Percentiles rank a stretch among this genome's conserved stretches.
These are phyloP conservation scores for Posidonia oceanica DNA, from an alignment of 116 monocot genomes.

Conservation along the genomic window DNA sequence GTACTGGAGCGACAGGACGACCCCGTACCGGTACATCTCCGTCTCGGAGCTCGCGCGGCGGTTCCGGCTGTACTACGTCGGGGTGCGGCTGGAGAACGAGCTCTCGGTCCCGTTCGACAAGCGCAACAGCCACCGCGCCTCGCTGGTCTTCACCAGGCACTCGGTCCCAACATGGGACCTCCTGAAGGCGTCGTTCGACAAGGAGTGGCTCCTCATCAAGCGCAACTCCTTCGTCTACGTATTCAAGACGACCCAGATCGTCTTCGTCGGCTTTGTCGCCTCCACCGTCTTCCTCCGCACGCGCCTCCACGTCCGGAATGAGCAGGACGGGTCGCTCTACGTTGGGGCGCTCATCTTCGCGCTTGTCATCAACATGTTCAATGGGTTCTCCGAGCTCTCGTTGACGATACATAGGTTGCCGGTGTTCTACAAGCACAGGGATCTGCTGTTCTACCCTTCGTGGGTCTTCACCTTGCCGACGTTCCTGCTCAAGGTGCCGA, in stretches of 20 bases:
- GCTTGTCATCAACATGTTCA: constrained; percentile 57
- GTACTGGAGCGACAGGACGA: constrained; percentile 40
- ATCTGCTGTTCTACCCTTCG: constrained; percentile 49
- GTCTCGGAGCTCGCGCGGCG: constrained; percentile 33
- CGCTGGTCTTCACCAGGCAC: constrained; percentile 36
- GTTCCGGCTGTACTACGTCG: constrained; percentile 49
- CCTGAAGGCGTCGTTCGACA: constrained; percentile 39
- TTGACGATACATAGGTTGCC: constrained; percentile 49
- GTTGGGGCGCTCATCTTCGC: constrained; percentile 52
- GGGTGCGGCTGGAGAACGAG: constrained; percentile 23
- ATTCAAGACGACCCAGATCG: constrained; percentile 60
- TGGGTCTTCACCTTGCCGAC: constrained; percentile 67
- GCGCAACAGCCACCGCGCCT: constrained; percentile 35
- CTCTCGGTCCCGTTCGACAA: constrained; percentile 51
- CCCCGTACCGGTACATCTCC: constrained; percentile 38
- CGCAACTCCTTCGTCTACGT: constrained; percentile 59
- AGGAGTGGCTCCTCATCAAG: constrained; percentile 67
- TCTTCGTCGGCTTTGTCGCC: constrained; percentile 35
- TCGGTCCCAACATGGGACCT: constrained; percentile 38
- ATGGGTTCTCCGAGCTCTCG: constrained; percentile 58
- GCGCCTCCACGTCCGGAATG: constrained; percentile 18
- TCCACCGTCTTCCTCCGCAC: constrained; percentile 66
- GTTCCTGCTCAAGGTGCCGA: constrained; percentile 50
- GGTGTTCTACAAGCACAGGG: constrained; percentile 86
- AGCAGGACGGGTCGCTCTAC: constrained; percentile 35